These are phyloP conservation scores for Zopfia rhizophila DNA, from an alignment of 2,329 filamentous ascomycete genomes.

Conservation along the genomic window DNA sequence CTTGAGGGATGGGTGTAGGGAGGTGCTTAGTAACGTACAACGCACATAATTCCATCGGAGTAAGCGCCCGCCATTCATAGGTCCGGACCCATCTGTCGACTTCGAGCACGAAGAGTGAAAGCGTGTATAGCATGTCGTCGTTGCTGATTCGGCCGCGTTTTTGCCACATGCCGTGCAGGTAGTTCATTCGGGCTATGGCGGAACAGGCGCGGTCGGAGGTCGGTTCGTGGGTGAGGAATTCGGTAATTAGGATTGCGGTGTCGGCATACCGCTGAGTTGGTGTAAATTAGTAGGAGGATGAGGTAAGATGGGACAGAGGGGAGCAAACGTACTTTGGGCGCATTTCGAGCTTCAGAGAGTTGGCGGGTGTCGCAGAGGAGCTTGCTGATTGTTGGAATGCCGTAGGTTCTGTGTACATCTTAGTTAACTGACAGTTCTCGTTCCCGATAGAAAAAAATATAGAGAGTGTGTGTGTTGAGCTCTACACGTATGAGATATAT, in stretches of 20 bases:
- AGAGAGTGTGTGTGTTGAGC: too few species aligned
- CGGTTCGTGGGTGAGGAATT: slow-evolving; percentile 40
- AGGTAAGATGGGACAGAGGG: neutral
- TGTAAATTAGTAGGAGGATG: neutral
- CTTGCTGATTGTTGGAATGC: slow-evolving; percentile 49
- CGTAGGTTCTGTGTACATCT: slow-evolving; percentile 51
- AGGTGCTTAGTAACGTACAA: slow-evolving; percentile 43
- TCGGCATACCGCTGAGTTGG: slow-evolving; percentile 39
- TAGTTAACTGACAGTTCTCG: too few species aligned
- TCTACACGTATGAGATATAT: too few species aligned
- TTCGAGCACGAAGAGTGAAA: slow-evolving; percentile 72
- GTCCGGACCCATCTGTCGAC: slow-evolving; percentile 70
- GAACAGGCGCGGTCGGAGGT: slow-evolving; percentile 46
- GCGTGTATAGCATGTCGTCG: slow-evolving; percentile 72
- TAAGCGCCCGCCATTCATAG: slow-evolving; percentile 77
- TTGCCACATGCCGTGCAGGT: slow-evolving; percentile 68
- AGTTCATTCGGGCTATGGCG: slow-evolving; percentile 72
- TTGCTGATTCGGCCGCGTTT: slow-evolving; percentile 69
- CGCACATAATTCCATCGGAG: slow-evolving; percentile 74
- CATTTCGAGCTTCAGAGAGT: slow-evolving; percentile 34
- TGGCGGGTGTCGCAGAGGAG: slow-evolving; percentile 48
- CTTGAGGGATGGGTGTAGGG: neutral
- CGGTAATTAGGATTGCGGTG: slow-evolving; percentile 43
- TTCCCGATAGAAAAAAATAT: too few species aligned
- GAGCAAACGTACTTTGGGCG: slow-evolving; percentile 13